phyloP scores from a whole-genome alignment of 2,329 filamentous ascomycete species.

The Neonectria coccinea region DNA sequence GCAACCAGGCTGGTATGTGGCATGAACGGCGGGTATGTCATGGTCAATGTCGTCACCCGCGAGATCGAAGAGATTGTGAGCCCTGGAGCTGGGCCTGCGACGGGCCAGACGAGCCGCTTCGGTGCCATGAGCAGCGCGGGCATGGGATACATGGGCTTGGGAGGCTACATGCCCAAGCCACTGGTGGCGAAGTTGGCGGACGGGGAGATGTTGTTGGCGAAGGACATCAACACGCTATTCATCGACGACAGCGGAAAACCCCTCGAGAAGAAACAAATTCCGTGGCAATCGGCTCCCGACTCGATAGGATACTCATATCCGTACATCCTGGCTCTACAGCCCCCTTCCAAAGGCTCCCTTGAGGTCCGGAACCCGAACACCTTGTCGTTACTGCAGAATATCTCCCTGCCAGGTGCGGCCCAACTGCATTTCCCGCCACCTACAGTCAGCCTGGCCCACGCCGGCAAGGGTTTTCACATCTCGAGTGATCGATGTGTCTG shows the following conservation, averaged over 20 bases:
- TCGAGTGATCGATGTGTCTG: slow-evolving; percentile 91
- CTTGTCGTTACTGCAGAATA: slow-evolving; percentile 86
- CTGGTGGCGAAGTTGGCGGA: slow-evolving; percentile 85
- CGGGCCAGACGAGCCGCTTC: slow-evolving; percentile 77
- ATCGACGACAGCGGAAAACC: slow-evolving; percentile 86
- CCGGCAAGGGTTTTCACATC: slow-evolving; percentile 94
- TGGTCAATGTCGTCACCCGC: slow-evolving; percentile 84
- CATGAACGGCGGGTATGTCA: slow-evolving; percentile 89
- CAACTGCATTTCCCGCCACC: slow-evolving; percentile 93
- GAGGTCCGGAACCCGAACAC: slow-evolving; percentile 96
- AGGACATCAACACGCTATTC: slow-evolving; percentile 96
- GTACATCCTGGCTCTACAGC: slow-evolving; percentile 88
- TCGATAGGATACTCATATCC: slow-evolving; percentile 96
- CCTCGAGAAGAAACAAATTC: slow-evolving; percentile 87
- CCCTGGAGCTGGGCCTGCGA: slow-evolving; percentile 75
- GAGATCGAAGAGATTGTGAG: slow-evolving; percentile 83
- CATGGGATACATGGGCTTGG: slow-evolving; percentile 97
- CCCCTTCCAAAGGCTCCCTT: slow-evolving; percentile 83
- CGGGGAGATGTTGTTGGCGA: slow-evolving; percentile 91
- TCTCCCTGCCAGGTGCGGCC: slow-evolving; percentile 83
- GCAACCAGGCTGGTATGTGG: slow-evolving; percentile 89
- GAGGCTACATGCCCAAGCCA: slow-evolving; percentile 90
- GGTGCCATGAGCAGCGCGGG: slow-evolving; percentile 85
- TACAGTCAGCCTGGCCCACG: slow-evolving; percentile 93
- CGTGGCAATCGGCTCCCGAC: slow-evolving; percentile 89